phyloP scores from a whole-genome alignment of 176 grass and related monocot species.

The Carex littledalei region DNA sequence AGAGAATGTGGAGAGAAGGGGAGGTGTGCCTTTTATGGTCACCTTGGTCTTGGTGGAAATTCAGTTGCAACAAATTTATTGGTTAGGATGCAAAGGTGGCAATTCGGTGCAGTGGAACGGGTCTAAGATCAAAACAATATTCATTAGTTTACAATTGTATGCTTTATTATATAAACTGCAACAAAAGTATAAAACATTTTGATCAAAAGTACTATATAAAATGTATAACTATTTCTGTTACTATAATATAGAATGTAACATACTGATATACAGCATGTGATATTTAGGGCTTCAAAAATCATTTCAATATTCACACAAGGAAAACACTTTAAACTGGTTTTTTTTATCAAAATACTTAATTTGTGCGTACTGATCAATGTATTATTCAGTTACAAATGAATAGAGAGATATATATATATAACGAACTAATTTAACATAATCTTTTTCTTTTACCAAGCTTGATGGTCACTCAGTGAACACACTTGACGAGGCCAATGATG shows the following conservation, averaged over 20 bases:
- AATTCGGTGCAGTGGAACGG: neutral
- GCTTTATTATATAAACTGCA: neutral
- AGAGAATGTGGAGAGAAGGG: conserved; percentile 1
- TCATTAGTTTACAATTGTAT: neutral
- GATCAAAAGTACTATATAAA: too few relatives aligned
- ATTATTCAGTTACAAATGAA: too few relatives aligned
- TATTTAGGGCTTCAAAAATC: neutral
- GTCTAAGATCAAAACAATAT: neutral
- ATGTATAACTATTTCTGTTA: too few relatives aligned
- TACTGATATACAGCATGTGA: neutral
- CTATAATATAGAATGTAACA: neutral
- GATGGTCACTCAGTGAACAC: too few relatives aligned
- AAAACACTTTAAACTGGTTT: too few relatives aligned
- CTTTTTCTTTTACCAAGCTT: too few relatives aligned
- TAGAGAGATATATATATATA: too few relatives aligned
- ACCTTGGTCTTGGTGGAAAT: neutral
- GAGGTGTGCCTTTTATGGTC: conserved; percentile 10
- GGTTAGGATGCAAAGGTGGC: neutral
- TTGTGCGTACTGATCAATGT: too few relatives aligned
- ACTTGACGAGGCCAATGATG: too few relatives aligned
- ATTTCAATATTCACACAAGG: neutral
- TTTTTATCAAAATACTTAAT: too few relatives aligned
- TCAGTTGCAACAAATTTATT: neutral
- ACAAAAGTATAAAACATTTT: too few relatives aligned
- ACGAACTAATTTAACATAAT: too few relatives aligned